Percentiles rank a stretch among this genome's conserved stretches.
phyloP scores from a whole-genome alignment of 345 rosid genomes.

The Populus davidiana region DNA sequence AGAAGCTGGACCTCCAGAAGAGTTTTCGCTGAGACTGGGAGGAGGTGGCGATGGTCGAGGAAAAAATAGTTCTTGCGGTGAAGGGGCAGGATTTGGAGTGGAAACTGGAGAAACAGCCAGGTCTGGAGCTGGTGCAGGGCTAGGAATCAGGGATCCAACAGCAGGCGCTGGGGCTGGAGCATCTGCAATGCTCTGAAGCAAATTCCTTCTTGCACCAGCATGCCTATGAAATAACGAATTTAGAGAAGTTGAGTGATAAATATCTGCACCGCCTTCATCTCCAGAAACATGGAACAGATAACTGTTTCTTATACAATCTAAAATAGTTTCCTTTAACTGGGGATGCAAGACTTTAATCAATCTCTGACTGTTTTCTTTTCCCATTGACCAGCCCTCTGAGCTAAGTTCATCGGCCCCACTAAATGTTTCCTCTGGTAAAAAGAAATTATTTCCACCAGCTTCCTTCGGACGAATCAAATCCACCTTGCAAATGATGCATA shows the following conservation, averaged over 20 bases:
- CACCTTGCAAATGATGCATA: conserved; percentile 58
- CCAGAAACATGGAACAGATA: conserved; percentile 34
- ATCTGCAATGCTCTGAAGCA: conserved; percentile 30
- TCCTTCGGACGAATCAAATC: conserved; percentile 55
- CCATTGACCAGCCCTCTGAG: conserved; percentile 24
- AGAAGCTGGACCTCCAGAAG: conserved; percentile 29
- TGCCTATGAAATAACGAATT: conserved; percentile 29
- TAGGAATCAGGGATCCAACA: conserved; percentile 21
- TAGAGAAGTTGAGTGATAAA: conserved; percentile 30
- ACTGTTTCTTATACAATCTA: conserved; percentile 53
- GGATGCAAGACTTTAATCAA: conserved; percentile 41
- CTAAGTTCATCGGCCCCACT: conserved; percentile 11
- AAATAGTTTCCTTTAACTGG: conserved; percentile 43
- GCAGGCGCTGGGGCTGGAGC: conserved; percentile 38
- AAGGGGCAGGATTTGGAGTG: conserved; percentile 6
- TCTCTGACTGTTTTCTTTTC: conserved; percentile 40
- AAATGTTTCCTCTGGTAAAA: conserved; percentile 37
- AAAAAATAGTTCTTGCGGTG: conserved; percentile 26
- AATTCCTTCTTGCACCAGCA: conserved; percentile 26
- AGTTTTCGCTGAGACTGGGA: conserved; percentile 10
- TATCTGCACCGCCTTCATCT: conserved; percentile 38
- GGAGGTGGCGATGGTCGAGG: conserved; percentile 35
- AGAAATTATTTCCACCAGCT: conserved; percentile 39
- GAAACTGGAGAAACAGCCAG: conserved; percentile 7
- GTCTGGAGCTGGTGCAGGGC: conserved; percentile 29